phyloP scores from a whole-genome alignment of 176 grass and related monocot species.

The Oryza meyeriana region DNA sequence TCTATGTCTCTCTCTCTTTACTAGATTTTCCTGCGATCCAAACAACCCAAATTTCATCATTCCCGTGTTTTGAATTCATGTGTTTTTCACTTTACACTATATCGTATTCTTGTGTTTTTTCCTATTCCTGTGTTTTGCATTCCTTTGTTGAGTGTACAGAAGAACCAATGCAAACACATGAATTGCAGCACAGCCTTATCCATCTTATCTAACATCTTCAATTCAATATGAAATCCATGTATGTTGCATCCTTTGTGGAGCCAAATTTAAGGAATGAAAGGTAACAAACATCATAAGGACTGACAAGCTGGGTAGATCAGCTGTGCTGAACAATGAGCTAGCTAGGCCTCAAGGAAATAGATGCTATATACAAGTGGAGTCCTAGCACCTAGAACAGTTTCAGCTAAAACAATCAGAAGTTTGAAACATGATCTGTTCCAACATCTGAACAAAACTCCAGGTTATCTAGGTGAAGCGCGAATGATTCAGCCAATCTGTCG shows the following conservation, averaged over 20 bases:
- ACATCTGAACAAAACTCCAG: conserved; percentile 56
- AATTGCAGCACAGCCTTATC: background rate
- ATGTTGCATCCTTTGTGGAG: background rate
- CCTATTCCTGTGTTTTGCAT: no score
- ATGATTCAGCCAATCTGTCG: conserved; percentile 51
- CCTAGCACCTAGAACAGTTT: background rate
- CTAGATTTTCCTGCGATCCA: no score
- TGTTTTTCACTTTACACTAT: no score
- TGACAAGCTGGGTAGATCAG: background rate
- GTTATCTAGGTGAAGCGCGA: conserved; percentile 65
- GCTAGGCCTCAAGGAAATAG: conserved; percentile 32
- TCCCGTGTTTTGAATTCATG: no score
- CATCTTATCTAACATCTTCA: background rate
- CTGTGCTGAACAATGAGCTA: conserved; percentile 15
- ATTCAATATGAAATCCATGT: conserved; percentile 3
- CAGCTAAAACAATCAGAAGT: conserved; percentile 31
- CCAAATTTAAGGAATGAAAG: conserved; percentile 9
- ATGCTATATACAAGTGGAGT: conserved; percentile 32
- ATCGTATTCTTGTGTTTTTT: no score
- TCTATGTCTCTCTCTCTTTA: no score
- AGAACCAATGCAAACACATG: conserved; percentile 4
- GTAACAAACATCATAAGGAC: background rate
- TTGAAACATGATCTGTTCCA: conserved; percentile 50
- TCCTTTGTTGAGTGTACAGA: background rate
- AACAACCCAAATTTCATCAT: no score